Percentiles rank a stretch among this genome's conserved stretches.
Evolutionary conservation across 371 early-diverging fungal species (phyloP).

Genomic region (Mortierella sp.): DNA sequence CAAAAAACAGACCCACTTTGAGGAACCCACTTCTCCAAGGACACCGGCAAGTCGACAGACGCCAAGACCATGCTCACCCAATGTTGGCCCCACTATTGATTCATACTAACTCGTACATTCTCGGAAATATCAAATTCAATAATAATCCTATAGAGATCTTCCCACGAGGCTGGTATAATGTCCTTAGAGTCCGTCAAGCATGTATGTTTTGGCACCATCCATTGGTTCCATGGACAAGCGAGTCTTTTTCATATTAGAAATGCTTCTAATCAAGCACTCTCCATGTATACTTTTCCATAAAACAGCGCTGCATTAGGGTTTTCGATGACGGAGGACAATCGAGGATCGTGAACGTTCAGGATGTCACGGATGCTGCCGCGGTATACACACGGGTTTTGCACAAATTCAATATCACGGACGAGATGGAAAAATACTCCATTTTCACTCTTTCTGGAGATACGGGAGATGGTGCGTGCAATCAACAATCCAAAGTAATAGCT

Average conservation of each 20-base stretch:
- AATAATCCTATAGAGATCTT: constrained; percentile 46
- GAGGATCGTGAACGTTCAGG: constrained; percentile 73
- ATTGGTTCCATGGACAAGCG: neutral
- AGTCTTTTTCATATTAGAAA: neutral
- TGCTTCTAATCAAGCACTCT: neutral
- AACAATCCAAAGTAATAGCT: neutral
- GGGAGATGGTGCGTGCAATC: constrained; percentile 62
- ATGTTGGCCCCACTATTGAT: too few species aligned
- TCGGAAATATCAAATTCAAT: neutral
- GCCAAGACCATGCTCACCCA: neutral
- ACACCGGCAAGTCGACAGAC: constrained; percentile 36
- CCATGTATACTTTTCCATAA: neutral
- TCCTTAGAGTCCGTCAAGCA: constrained; percentile 76
- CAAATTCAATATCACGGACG: constrained; percentile 74
- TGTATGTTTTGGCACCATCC: constrained; percentile 25
- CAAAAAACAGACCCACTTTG: constrained; percentile 53
- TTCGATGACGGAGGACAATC: constrained; percentile 78
- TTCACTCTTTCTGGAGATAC: constrained; percentile 73
- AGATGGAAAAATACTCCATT: constrained; percentile 72
- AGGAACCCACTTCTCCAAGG: constrained; percentile 53
- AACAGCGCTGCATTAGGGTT: constrained; percentile 73
- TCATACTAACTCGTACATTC: too few species aligned
- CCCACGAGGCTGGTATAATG: constrained; percentile 68
- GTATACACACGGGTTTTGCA: constrained; percentile 73
- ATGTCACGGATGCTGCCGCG: constrained; percentile 65